These are phyloP conservation scores for Penicillium arizonense DNA, from an alignment of 495 filamentous ascomycete genomes.

Conservation along the genomic window DNA sequence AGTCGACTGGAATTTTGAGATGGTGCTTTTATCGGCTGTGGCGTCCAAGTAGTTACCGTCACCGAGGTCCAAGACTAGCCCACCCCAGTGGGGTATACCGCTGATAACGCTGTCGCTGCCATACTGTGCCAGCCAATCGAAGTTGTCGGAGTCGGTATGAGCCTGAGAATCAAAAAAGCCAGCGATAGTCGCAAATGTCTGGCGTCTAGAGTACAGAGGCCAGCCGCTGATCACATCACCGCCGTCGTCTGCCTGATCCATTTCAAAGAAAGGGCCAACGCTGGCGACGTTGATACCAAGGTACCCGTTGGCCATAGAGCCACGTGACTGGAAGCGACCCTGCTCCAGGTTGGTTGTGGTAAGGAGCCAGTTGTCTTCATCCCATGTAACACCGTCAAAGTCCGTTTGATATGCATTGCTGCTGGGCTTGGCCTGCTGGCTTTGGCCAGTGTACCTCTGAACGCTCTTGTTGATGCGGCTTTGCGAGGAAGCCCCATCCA, in stretches of 20 bases:
- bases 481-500: constrained; percentile 2
- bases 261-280: constrained; percentile 68
- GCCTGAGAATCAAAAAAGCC: constrained; percentile 71
- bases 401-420: constrained; percentile 42
- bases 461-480: constrained; percentile 14
- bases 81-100: constrained; percentile 70
- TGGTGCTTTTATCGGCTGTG: constrained; percentile 56
- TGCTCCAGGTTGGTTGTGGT: constrained; percentile 53
- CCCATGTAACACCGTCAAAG: constrained; percentile 57
- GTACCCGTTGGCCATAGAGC: constrained; percentile 64
- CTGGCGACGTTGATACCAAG: constrained; percentile 60
- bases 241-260: constrained; percentile 41
- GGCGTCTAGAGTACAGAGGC: constrained; percentile 68
- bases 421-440: constrained; percentile 9
- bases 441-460: constrained; percentile 10
- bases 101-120: constrained; percentile 74
- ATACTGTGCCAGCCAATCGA: constrained; percentile 68
- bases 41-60: constrained; percentile 56
- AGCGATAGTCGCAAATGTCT: constrained; percentile 70
- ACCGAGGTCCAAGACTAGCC: constrained; percentile 58
- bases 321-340: constrained; percentile 61
- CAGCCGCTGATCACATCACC: constrained; percentile 59
- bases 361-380: constrained; percentile 61
- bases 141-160: constrained; percentile 64
- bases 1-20: constrained; percentile 58